Evolutionary conservation across 2,329 filamentous ascomycete species (phyloP), one percentile per base, ranked within the genome.

Genomic region (Aspergillus calidoustus): DNA sequence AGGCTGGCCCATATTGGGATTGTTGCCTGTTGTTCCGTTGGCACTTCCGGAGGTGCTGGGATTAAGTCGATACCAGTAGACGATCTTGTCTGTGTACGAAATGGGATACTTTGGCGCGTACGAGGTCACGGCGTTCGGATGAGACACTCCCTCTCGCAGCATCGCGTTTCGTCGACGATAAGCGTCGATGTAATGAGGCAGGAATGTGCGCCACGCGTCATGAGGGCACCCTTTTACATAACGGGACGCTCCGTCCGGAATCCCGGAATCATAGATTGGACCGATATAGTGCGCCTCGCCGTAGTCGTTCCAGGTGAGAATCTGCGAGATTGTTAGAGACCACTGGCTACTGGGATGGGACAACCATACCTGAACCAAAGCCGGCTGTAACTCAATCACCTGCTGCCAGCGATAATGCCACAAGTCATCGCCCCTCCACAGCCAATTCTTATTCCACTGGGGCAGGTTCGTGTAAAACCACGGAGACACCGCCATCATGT

Each of bases 371-470:
- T 82, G 77, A 50, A 87, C 79, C 48, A 81, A 82, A 23, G 81
- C 75, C 0, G 85, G 84, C 64, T 80, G 71, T 0, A 86, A 64
- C 2, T 81, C 76, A 44, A 85, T 69, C 11, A 83, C 80, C 62
- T 87, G 79, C 55, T 80, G 74, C 87, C 86, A 89, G 8, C 87
- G 82, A 57, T 85, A 77, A 63, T 80, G 82, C 86, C 87, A 90
- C 13, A 89, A 73, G 59, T 82, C 78, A 65, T 89, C 87, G n/a
- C 85, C 84, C 23, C 81, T 80, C 79, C 84, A 89, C 6, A 88
- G 76, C 86, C 87, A 89, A 69, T 87, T 86, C 75, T 89, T 89
- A 47, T 76, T 72, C 67, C 81, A 88, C 7, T 77, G 76, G 0
- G 84, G 82, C 3, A 88, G 75, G 61, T 86, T 84, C 53, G 87